Evolutionary conservation across 208 protist genomes (phyloP).

Genomic region (Acanthamoeba lenticulata): DNA sequence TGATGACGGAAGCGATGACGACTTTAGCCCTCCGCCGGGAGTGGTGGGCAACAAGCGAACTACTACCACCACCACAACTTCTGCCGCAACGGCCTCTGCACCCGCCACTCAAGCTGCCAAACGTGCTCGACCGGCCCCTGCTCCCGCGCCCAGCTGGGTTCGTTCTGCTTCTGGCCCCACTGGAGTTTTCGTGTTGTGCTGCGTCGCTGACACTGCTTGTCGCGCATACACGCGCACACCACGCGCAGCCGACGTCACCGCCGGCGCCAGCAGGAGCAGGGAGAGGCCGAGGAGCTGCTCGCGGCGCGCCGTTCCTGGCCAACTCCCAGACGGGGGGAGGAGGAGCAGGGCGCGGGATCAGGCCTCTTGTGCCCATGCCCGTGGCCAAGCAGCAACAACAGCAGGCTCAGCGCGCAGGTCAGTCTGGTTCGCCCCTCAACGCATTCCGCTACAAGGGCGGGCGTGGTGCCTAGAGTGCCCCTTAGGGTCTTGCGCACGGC

Average conservation of each 20-base stretch:
- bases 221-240: not conserved
- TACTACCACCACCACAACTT: too few species aligned
- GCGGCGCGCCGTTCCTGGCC: too few species aligned
- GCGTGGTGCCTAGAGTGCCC: not conserved
- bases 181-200: too few species aligned
- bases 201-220: not conserved
- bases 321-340: not conserved
- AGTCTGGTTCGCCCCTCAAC: not conserved
- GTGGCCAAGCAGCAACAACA: constrained; percentile 19
- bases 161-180: not conserved
- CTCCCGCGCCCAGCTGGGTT: not conserved
- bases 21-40: not conserved
- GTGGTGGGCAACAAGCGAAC: not conserved
- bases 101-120: not conserved
- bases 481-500: too few species aligned
- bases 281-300: not conserved
- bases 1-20: not conserved
- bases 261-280: not conserved
- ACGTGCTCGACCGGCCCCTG: not conserved
- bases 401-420: not conserved
- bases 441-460: constrained; percentile 36
- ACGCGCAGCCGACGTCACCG: too few species aligned
- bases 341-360: not conserved
- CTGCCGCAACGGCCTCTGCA: too few species aligned
- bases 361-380: not conserved